Evolutionary conservation across 1,284 basidiomycete genomes (phyloP).

Genomic region (Heterobasidion occidentale): DNA sequence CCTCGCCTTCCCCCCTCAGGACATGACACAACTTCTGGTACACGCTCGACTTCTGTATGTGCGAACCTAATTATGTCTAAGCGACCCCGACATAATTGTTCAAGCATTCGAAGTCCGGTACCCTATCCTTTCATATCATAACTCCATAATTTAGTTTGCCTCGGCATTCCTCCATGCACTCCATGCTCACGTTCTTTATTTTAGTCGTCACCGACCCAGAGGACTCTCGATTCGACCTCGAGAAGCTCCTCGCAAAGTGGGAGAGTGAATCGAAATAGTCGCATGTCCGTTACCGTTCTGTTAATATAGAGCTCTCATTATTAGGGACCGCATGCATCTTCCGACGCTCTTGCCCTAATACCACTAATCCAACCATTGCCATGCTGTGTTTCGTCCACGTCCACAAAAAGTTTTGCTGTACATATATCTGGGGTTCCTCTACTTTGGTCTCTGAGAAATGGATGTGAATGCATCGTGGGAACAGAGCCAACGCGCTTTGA

Average conservation of each 20-base stretch:
- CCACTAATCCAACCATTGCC: not conserved
- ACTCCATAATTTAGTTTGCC: too few relatives aligned
- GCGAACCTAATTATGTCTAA: too few relatives aligned
- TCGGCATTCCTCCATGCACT: not conserved
- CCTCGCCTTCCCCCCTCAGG: not conserved
- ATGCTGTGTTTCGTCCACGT: not conserved
- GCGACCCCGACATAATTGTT: too few relatives aligned
- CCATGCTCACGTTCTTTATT: not conserved
- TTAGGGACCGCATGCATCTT: not conserved
- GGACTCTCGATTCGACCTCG: conserved; percentile 93
- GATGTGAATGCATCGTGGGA: not conserved
- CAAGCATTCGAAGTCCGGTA: too few relatives aligned
- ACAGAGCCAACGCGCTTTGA: not conserved
- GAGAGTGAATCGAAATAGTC: conserved; percentile 51
- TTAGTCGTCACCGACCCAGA: conserved; percentile 89
- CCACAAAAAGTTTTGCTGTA: too few relatives aligned
- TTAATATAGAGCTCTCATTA: conserved; percentile 9
- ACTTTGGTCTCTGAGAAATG: not conserved
- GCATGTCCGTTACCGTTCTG: conserved; percentile 6
- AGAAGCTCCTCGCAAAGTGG: conserved; percentile 80
- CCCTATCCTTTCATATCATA: too few relatives aligned
- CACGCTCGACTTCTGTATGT: not conserved
- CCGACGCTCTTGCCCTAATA: not conserved
- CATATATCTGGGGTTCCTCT: not conserved
- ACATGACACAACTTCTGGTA: conserved; percentile 5